Percentiles rank a stretch among this genome's conserved stretches.
Conservation (phyloP, 495 filamentous ascomycete species). For the Schizothecium vesticola region DNA sequence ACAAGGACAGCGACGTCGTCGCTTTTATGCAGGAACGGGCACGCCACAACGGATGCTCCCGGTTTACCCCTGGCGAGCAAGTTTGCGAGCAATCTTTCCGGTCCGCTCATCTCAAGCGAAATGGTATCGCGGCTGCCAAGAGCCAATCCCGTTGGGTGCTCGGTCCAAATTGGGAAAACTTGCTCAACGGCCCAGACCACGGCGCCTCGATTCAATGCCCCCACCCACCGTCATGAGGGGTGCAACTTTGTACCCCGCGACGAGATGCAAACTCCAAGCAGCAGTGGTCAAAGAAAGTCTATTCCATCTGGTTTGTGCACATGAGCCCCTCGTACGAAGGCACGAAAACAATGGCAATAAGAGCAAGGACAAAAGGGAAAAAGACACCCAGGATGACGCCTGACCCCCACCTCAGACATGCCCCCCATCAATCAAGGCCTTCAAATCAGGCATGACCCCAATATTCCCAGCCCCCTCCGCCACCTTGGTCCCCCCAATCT, state of each 20-base stretch:
- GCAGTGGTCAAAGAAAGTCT: no score
- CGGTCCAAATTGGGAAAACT: not conserved
- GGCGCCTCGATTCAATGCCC: not conserved
- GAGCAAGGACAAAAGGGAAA: no score
- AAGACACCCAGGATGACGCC: no score
- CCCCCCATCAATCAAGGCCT: slow-evolving; percentile 13
- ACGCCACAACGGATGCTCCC: not conserved
- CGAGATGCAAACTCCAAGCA: no score
- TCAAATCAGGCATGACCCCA: slow-evolving; percentile 12
- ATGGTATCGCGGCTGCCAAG: not conserved
- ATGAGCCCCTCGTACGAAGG: no score
- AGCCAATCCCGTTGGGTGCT: not conserved
- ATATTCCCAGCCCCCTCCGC: not conserved
- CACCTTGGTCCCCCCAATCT: slow-evolving; percentile 1
- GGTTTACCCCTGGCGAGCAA: not conserved
- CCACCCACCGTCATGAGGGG: not conserved
- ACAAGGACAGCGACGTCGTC: not conserved
- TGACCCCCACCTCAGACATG: no score
- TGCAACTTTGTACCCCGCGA: no score
- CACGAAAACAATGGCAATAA: no score
- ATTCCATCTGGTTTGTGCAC: no score
- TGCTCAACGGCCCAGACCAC: not conserved
- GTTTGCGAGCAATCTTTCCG: not conserved
- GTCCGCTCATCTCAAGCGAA: not conserved
- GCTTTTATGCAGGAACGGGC: not conserved